A percentile compares a stretch with the other conserved stretches of the same genome.
Conservation (phyloP, 2,329 filamentous ascomycete genomes). For the Botryotinia narcissicola region DNA sequence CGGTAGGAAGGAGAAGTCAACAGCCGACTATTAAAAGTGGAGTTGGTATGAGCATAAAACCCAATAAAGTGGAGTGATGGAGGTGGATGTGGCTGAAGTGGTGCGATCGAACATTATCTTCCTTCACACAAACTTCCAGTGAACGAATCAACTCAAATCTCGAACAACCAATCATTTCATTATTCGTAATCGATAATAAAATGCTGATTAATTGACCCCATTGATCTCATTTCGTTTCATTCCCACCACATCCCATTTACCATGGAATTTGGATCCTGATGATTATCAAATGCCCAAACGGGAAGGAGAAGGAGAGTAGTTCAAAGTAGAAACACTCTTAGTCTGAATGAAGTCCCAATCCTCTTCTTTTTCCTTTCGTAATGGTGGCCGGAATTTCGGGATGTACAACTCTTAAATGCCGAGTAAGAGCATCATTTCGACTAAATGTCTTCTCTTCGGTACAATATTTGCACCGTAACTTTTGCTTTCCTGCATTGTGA, state of each 20-base stretch:
- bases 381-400: slow-evolving; percentile 76
- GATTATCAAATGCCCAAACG: not conserved
- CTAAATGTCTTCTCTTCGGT: slow-evolving; percentile 97
- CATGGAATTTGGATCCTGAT: not conserved
- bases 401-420: slow-evolving; percentile 93
- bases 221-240: not conserved
- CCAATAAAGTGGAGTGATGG: not conserved
- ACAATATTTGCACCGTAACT: slow-evolving; percentile 89
- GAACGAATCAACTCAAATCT: not conserved
- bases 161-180: not conserved
- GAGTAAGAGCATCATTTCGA: slow-evolving; percentile 86
- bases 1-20: not conserved
- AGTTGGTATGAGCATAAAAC: not conserved
- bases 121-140: not conserved
- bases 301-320: not conserved
- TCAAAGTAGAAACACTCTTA: not conserved
- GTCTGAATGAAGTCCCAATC: not conserved
- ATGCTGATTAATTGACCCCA: not conserved
- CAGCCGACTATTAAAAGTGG: not conserved
- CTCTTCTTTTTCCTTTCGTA: slow-evolving; percentile 56
- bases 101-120: not conserved
- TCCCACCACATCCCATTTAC: not conserved
- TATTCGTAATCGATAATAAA: not conserved
- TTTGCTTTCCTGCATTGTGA: slow-evolving; percentile 90
- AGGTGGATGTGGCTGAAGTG: not conserved